Conservation (phyloP, 2,329 filamentous ascomycete genomes). For the Dothidotthia symphoricarpi region DNA sequence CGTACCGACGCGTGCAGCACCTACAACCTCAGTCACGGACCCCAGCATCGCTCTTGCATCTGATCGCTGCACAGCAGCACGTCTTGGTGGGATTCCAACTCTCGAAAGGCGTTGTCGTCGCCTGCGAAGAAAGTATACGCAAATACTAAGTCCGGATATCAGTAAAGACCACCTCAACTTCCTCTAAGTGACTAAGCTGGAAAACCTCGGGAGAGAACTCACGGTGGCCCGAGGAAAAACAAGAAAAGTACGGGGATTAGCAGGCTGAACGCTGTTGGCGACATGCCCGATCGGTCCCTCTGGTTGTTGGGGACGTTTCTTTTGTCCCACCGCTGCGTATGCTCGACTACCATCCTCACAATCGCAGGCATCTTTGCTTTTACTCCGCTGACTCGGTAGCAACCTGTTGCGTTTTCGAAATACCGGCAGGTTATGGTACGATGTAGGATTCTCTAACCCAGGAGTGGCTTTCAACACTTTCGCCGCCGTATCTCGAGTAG, state of each 20-base stretch:
- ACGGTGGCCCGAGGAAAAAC: constrained; percentile 31
- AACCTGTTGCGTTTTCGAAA: no score
- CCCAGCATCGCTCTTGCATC: constrained; percentile 23
- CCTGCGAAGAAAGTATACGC: constrained; percentile 23
- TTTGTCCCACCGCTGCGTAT: constrained; percentile 5
- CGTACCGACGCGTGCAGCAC: constrained; percentile 1
- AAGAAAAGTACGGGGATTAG: constrained; percentile 30
- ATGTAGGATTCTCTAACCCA: no score
- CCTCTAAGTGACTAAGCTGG: background rate
- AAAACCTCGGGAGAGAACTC: constrained; percentile 7
- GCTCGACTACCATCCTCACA: background rate
- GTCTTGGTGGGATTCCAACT: constrained; percentile 8
- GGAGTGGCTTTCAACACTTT: no score
- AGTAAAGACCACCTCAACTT: background rate
- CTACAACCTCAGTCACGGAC: constrained; percentile 21
- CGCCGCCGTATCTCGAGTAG: no score
- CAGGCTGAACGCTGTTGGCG: constrained; percentile 31
- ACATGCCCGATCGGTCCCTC: constrained; percentile 21
- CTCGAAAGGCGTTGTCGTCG: constrained; percentile 8
- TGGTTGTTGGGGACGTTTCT: no score
- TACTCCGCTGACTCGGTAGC: background rate
- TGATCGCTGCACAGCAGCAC: constrained; percentile 17
- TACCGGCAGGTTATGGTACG: no score
- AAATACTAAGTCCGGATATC: constrained; percentile 11
- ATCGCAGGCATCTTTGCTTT: constrained; percentile 9